Conservation (phyloP, 352 stramenopile genomes). For the Phytophthora ohioensis region DNA sequence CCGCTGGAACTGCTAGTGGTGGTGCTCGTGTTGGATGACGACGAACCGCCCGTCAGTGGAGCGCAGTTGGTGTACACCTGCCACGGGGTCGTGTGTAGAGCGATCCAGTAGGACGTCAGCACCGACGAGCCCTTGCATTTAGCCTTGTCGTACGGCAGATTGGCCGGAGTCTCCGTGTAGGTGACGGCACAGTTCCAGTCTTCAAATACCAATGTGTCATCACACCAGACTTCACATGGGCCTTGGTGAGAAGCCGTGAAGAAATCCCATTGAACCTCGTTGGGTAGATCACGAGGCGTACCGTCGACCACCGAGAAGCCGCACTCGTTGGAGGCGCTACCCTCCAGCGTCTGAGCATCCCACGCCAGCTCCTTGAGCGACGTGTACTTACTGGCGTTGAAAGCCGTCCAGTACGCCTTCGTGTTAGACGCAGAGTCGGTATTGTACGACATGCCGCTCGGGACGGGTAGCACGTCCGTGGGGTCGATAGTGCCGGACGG, state of each 20-base stretch:
- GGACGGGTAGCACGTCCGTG: conserved; percentile 41
- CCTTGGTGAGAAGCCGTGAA: conserved; percentile 54
- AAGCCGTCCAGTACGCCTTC: conserved; percentile 47
- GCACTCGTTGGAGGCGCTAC: conserved; percentile 41
- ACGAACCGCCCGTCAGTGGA: conserved; percentile 28
- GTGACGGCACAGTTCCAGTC: conserved; percentile 51
- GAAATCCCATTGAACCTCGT: conserved; percentile 48
- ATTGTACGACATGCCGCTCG: conserved; percentile 54
- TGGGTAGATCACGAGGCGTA: conserved; percentile 32
- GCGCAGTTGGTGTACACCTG: conserved; percentile 64
- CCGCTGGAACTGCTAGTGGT: conserved; percentile 12
- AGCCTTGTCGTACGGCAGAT: conserved; percentile 53
- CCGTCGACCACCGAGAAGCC: conserved; percentile 40
- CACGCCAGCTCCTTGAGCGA: conserved; percentile 44
- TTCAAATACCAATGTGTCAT: conserved; percentile 48
- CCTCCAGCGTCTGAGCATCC: conserved; percentile 31
- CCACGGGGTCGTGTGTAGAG: conserved; percentile 53
- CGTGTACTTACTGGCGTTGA: conserved; percentile 48
- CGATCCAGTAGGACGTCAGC: conserved; percentile 58
- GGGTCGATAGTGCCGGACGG: conserved; percentile 57
- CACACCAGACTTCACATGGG: conserved; percentile 57
- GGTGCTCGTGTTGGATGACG: conserved; percentile 29
- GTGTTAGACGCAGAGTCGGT: conserved; percentile 40
- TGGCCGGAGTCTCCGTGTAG: conserved; percentile 41
- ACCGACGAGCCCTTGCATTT: conserved; percentile 41